phyloP scores from a whole-genome alignment of 2,329 filamentous ascomycete species.

The Xylariaceae sp. region DNA sequence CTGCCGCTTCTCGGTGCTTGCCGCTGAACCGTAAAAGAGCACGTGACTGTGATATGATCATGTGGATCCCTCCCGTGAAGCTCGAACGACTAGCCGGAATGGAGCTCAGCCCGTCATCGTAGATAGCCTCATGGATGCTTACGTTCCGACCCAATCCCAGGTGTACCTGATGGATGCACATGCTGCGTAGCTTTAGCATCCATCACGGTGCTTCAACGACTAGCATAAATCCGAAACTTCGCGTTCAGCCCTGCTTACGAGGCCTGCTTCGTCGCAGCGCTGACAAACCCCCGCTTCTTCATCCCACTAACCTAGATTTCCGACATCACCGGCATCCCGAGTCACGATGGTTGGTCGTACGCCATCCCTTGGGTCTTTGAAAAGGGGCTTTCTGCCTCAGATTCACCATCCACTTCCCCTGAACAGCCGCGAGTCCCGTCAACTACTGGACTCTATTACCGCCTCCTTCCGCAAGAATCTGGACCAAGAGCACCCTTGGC shows the following conservation, averaged over 20 bases:
- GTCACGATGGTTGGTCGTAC: slow-evolving; percentile 27
- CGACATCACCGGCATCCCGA: slow-evolving; percentile 1
- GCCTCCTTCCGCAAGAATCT: slow-evolving; percentile 54
- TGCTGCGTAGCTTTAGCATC: no score
- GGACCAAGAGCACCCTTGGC: slow-evolving; percentile 52
- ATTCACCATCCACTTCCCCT: slow-evolving; percentile 51
- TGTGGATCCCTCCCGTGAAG: no score
- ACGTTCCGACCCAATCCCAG: no score
- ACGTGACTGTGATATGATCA: no score
- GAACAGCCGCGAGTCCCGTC: slow-evolving; percentile 45
- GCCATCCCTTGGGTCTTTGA: slow-evolving; percentile 33
- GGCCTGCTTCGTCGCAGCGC: not conserved
- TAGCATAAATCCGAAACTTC: no score
- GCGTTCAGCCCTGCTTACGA: not conserved
- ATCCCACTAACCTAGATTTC: not conserved
- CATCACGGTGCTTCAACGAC: no score
- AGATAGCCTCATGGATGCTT: no score
- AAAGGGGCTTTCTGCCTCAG: slow-evolving; percentile 34
- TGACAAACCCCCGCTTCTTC: not conserved
- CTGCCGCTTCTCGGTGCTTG: no score
- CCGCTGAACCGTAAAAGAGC: no score
- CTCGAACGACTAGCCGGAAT: no score
- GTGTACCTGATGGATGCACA: no score
- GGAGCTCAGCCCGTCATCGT: no score
- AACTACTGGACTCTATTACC: slow-evolving; percentile 53